Evolutionary conservation across 2,329 filamentous ascomycete genomes (phyloP), one percentile per base, ranked within the genome.

Genomic region (Pestalotiopsis sp.): DNA sequence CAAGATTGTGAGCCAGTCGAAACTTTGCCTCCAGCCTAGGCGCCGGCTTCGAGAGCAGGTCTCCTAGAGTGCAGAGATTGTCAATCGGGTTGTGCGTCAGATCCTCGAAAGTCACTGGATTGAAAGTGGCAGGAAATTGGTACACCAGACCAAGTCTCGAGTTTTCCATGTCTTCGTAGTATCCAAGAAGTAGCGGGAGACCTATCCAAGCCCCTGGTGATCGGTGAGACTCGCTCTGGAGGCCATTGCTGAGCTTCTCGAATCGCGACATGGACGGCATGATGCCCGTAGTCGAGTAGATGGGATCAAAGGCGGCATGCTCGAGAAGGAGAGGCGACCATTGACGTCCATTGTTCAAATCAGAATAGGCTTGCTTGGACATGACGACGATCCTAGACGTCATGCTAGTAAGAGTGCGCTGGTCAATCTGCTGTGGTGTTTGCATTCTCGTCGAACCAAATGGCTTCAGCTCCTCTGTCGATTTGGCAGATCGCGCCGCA

Each of bases 11-110:
- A 3, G 92, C 92, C 64, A 95, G 83, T 14, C 90, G 87, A 75
- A 94, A 95, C 74, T 93, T 93, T 68, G 91, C 90, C 79, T 95
- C 93, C 0, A 95, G 82, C 45, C 88, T 87, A 0, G 91, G 92
- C 74, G 92, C 83, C 0, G 85, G 82, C 17, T 81, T 78, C 2
- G 80, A 80, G 0, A 91, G 82, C 12, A 91, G 81, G 66, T 90
- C 84, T 14, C 81, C 80, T 5, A 91, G 77, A 0, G 88, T 88
- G 59, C 83, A 86, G 3, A 90, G 76, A 66, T 82, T 86, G 72
- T 86, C 86, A 0, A 83, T 75, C 0, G 86, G 82, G 38, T 83
- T 84, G 65, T 85, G 83, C 0, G 85, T 86, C 11, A 84, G 78
- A 27, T 81, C 80, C 68, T 88, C 85, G 52, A 87, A 85, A 3